These are phyloP conservation scores for Epichloe baconii DNA, from an alignment of 2,329 filamentous ascomycete species.

Conservation along the genomic window DNA sequence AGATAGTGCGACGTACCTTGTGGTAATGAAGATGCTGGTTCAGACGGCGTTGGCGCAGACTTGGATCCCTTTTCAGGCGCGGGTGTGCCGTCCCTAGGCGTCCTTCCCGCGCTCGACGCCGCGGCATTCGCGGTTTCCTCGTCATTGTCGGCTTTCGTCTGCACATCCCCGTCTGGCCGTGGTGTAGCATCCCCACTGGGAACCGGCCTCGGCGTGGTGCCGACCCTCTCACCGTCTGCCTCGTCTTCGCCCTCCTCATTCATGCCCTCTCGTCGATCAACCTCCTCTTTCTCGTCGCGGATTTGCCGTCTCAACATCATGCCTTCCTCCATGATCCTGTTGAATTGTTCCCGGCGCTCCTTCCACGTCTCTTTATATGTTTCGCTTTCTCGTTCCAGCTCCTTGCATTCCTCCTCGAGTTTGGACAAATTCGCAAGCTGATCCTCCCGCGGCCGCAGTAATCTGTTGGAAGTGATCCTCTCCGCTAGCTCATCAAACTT, in stretches of 20 bases:
- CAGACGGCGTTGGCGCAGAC: conserved; percentile 1
- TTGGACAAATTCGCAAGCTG: conserved; percentile 67
- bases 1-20: conserved; percentile 4
- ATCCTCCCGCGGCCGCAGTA: conserved; percentile 73
- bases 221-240: conserved; percentile 31
- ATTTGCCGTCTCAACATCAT: conserved; percentile 74
- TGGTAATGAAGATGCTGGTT: conserved; percentile 1
- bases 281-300: conserved; percentile 89
- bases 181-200: conserved; percentile 39
- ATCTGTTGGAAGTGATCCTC: conserved; percentile 68
- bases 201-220: conserved; percentile 36
- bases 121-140: not conserved
- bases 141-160: conserved; percentile 8
- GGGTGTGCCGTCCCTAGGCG: conserved; percentile 19
- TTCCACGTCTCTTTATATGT: conserved; percentile 74
- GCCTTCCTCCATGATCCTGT: conserved; percentile 81
- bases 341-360: conserved; percentile 77
- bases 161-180: conserved; percentile 28
- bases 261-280: conserved; percentile 77
- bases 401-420: conserved; percentile 75
- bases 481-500: conserved; percentile 80
- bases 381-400: conserved; percentile 72
- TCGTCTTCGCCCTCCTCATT: conserved; percentile 52
- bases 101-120: conserved; percentile 17
- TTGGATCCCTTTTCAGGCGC: conserved; percentile 13